Evolutionary conservation across 2,329 filamentous ascomycete species (phyloP).

Genomic region (Colletotrichum truncatum): DNA sequence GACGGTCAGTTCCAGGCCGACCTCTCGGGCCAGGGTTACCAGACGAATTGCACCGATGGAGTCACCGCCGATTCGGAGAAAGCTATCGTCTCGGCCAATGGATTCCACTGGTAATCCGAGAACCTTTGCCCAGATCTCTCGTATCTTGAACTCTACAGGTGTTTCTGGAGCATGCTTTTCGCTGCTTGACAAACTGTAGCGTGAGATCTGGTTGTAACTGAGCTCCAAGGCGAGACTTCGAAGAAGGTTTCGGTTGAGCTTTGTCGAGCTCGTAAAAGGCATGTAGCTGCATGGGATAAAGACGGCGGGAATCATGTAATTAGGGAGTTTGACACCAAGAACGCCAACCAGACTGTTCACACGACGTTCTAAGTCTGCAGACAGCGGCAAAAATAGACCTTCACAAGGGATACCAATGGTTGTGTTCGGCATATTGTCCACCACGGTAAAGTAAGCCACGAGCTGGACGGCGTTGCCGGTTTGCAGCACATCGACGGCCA

Average conservation of each 20-base stretch:
- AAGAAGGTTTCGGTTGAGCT: constrained; percentile 28
- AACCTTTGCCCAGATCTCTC: background rate
- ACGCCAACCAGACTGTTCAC: no score
- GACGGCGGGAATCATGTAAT: constrained; percentile 34
- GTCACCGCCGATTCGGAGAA: no score
- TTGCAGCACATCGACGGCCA: background rate
- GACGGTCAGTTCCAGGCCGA: no score
- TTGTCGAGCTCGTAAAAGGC: constrained; percentile 31
- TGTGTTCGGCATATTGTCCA: no score
- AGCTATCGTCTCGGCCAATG: constrained; percentile 48
- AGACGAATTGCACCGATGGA: constrained; percentile 37
- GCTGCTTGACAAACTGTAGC: no score
- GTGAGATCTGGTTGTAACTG: background rate
- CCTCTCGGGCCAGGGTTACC: no score
- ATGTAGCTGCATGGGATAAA: constrained; percentile 26
- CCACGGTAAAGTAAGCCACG: no score
- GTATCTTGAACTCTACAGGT: background rate
- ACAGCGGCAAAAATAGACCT: no score
- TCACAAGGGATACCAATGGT: no score
- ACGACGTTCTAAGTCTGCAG: no score
- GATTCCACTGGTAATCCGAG: background rate
- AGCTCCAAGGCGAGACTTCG: background rate
- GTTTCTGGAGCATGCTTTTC: background rate
- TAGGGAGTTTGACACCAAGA: constrained; percentile 16
- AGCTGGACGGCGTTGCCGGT: no score